Evolutionary conservation across 1,139 yeast species (phyloP).

Genomic region (Yamadazyma triangularis): DNA sequence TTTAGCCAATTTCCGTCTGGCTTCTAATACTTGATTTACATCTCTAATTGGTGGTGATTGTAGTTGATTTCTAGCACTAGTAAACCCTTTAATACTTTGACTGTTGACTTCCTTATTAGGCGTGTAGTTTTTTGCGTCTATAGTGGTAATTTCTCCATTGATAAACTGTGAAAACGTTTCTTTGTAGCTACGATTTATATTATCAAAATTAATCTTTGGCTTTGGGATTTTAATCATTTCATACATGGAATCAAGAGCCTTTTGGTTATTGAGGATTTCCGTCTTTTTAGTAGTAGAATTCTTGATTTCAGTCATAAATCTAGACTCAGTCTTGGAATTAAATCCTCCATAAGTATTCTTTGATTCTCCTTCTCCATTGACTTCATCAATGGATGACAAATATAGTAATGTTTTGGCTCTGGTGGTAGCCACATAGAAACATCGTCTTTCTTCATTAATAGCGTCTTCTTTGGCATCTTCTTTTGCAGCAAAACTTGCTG

Average conservation of each 20-base stretch:
- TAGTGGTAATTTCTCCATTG: not conserved
- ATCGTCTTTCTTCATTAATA: conserved; percentile 72
- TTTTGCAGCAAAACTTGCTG: conserved; percentile 39
- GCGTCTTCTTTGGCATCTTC: conserved; percentile 30
- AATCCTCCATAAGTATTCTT: conserved; percentile 20
- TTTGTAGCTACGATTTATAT: conserved; percentile 46
- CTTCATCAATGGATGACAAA: conserved; percentile 30
- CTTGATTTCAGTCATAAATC: conserved; percentile 22
- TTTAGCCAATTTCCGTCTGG: conserved; percentile 4
- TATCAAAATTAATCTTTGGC: conserved; percentile 57
- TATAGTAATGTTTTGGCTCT: conserved; percentile 57
- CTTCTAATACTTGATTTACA: no score
- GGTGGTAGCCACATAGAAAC: conserved; percentile 84
- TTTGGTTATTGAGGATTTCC: conserved; percentile 15
- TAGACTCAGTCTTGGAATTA: conserved; percentile 22
- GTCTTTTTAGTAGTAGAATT: conserved; percentile 10
- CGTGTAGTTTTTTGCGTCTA: conserved; percentile 2
- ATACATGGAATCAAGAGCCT: conserved; percentile 16
- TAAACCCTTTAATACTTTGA: not conserved
- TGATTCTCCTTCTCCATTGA: no score
- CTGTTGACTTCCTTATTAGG: not conserved
- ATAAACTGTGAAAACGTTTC: conserved; percentile 7
- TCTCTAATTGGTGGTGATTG: no score
- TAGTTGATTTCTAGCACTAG: not conserved
- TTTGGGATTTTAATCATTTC: conserved; percentile 6